phyloP scores from a whole-genome alignment of 768 basidiomycete species.

The Lanmaoa pseudosensibilis region DNA sequence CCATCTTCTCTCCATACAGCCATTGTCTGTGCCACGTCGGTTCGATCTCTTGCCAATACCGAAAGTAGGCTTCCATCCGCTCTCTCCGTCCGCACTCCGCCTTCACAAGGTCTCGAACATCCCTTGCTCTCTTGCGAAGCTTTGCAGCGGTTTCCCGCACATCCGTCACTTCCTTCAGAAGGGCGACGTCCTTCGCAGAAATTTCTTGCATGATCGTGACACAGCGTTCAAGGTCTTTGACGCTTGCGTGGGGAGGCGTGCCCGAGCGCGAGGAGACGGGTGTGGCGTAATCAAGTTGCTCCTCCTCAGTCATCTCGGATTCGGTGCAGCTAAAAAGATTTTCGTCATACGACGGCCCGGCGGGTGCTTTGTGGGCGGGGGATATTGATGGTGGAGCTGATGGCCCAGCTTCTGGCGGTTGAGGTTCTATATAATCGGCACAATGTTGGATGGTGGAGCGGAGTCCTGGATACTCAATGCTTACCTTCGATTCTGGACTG shows the following conservation, averaged over 20 bases:
- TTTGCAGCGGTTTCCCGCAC: conserved; percentile 19
- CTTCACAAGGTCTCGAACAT: conserved; percentile 23
- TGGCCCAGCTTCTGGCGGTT: neutral
- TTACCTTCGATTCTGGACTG: neutral
- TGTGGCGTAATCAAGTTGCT: conserved; percentile 19
- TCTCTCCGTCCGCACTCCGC: conserved; percentile 26
- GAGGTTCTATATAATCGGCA: neutral
- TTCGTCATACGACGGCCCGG: neutral
- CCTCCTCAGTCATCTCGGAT: conserved; percentile 25
- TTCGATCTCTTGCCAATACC: conserved; percentile 28
- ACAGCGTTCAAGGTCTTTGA: conserved; percentile 20
- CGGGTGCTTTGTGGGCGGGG: neutral
- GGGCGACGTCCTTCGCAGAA: conserved; percentile 14
- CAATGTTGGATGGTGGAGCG: neutral
- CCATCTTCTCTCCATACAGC: conserved; percentile 21
- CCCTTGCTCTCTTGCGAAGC: conserved; percentile 21
- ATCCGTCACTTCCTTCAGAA: conserved; percentile 9
- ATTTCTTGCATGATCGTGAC: conserved; percentile 30
- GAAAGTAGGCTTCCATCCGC: conserved; percentile 29
- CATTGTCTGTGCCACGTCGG: conserved; percentile 26
- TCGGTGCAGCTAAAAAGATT: conserved; percentile 21
- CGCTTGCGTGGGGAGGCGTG: conserved; percentile 20
- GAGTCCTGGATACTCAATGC: neutral
- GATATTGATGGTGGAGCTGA: neutral
- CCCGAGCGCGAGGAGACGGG: conserved; percentile 25